Percentiles rank a stretch among this genome's conserved stretches.
Conservation (phyloP, 257 asterid species). For the Solanum gracilifrons region DNA sequence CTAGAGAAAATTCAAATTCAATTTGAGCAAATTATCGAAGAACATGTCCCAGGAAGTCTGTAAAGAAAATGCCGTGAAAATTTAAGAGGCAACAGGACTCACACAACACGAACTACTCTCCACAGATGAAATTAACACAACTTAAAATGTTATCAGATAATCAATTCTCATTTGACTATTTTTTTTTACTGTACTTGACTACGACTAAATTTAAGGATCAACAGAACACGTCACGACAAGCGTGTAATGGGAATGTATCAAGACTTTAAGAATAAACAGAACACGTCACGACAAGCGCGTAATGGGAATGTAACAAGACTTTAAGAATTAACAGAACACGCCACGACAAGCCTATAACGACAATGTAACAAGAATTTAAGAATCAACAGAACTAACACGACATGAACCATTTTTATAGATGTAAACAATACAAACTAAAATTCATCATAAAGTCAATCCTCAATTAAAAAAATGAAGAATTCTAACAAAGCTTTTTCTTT, state of each 20-base stretch:
- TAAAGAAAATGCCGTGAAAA: neutral
- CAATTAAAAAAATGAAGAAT: neutral
- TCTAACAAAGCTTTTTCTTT: neutral
- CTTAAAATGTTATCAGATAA: neutral
- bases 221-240: neutral
- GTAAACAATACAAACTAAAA: neutral
- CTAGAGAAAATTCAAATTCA: neutral
- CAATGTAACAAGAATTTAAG: neutral
- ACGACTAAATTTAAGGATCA: neutral
- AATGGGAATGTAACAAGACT: neutral
- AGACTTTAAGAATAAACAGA: neutral
- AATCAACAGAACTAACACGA: neutral
- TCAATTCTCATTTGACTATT: neutral
- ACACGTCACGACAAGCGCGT: neutral
- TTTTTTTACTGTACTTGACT: neutral
- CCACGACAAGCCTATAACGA: neutral
- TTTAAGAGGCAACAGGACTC: neutral
- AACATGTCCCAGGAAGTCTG: neutral
- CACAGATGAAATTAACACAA: neutral
- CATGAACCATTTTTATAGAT: no score
- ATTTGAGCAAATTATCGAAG: neutral
- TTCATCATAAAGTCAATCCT: neutral
- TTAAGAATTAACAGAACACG: neutral
- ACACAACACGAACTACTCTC: neutral
- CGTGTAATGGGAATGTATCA: neutral